Conservation (phyloP, 495 filamentous ascomycete genomes). For the Neurospora tetraspora region DNA sequence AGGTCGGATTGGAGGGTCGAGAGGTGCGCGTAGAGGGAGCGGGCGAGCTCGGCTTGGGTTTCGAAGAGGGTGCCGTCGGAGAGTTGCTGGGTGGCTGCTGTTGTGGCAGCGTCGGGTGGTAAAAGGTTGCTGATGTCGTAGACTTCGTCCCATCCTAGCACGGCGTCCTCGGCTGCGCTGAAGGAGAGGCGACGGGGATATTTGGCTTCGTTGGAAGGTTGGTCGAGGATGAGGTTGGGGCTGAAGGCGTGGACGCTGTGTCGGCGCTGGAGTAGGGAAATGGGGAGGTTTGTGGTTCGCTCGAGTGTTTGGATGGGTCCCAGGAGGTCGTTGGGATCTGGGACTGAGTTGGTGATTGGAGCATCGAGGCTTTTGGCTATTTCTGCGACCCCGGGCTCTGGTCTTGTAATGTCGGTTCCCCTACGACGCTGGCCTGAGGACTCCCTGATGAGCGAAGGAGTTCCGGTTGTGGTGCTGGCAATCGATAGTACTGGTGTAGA, state of each 20-base stretch:
- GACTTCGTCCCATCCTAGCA: slow-evolving; percentile 60
- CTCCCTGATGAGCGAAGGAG: not conserved
- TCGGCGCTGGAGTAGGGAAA: slow-evolving; percentile 31
- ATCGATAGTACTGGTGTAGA: slow-evolving; percentile 4
- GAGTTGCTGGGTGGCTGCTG: not conserved
- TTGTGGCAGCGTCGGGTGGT: slow-evolving; percentile 28
- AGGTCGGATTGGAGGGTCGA: slow-evolving; percentile 39
- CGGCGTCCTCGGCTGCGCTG: slow-evolving; percentile 75
- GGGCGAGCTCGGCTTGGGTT: slow-evolving; percentile 44
- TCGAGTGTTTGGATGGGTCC: slow-evolving; percentile 29
- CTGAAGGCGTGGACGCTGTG: slow-evolving; percentile 29
- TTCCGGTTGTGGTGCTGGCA: not conserved
- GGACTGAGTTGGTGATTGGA: slow-evolving; percentile 22
- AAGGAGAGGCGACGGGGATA: slow-evolving; percentile 84
- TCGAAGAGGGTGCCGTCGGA: not conserved
- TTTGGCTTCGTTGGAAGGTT: slow-evolving; percentile 40
- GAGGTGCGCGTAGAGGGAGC: slow-evolving; percentile 44
- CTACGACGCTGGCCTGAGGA: not conserved
- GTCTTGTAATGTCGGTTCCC: not conserved
- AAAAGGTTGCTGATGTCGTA: slow-evolving; percentile 17
- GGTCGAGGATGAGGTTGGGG: slow-evolving; percentile 8
- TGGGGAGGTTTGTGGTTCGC: slow-evolving; percentile 11
- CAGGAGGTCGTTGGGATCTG: slow-evolving; percentile 35
- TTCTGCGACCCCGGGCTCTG: slow-evolving; percentile 4
- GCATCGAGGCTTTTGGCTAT: slow-evolving; percentile 15